phyloP scores from a whole-genome alignment of 306 rosid genomes.

The Dryas drummondii region DNA sequence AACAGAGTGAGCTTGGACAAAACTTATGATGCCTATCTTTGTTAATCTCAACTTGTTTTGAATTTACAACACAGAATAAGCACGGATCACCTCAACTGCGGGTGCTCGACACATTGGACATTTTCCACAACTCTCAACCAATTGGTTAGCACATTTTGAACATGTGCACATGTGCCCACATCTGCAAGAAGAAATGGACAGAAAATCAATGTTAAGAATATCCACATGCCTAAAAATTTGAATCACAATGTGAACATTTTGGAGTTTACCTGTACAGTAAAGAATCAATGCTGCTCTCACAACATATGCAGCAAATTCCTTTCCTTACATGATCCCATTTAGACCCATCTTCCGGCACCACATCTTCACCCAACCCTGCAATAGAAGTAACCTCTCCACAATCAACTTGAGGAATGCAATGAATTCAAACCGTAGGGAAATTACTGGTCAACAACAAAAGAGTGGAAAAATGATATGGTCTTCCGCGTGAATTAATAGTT shows the following conservation, averaged over 20 bases:
- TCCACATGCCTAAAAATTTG: background rate
- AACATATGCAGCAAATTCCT: slow-evolving; percentile 88
- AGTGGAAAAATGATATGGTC: too few species aligned
- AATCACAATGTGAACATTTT: background rate
- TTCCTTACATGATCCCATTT: slow-evolving; percentile 93
- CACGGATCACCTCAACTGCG: slow-evolving; percentile 87
- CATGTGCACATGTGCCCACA: slow-evolving; percentile 99
- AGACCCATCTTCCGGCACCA: slow-evolving; percentile 50
- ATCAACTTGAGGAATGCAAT: background rate
- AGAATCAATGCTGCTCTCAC: slow-evolving; percentile 69
- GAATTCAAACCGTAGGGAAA: background rate
- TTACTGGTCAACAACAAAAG: too few species aligned
- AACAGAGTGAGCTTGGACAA: slow-evolving; percentile 14
- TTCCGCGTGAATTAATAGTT: too few species aligned
- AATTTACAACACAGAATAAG: slow-evolving; percentile 55
- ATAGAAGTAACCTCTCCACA: slow-evolving; percentile 15
- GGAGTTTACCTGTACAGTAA: slow-evolving; percentile 79
- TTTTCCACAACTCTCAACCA: slow-evolving; percentile 63
- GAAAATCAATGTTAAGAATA: background rate
- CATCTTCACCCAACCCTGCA: slow-evolving; percentile 49
- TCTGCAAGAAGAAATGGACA: slow-evolving; percentile 42
- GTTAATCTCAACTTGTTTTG: slow-evolving; percentile 22
- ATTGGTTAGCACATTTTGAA: slow-evolving; percentile 72
- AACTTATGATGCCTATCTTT: slow-evolving; percentile 10
- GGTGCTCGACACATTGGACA: slow-evolving; percentile 99